Evolutionary conservation across 179 eudicot species (phyloP).

Genomic region (Camellia oleifera): DNA sequence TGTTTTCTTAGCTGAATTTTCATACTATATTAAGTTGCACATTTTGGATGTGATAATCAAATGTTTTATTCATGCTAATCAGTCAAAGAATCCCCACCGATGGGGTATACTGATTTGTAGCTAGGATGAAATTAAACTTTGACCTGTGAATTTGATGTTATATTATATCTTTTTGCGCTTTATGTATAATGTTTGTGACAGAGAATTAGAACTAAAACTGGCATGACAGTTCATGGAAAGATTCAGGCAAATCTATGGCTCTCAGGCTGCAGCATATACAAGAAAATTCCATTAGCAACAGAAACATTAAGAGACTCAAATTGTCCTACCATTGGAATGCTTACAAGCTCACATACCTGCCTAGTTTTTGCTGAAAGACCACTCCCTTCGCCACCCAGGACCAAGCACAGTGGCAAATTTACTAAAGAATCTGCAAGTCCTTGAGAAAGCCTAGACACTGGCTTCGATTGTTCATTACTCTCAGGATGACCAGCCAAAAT

Average conservation of each 20-base stretch:
- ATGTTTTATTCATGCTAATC: too few species aligned
- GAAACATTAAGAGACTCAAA: conserved; percentile 90
- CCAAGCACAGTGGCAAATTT: conserved; percentile 54
- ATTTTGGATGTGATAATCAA: too few species aligned
- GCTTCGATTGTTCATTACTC: conserved; percentile 20
- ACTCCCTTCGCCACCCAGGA: conserved; percentile 79
- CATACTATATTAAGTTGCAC: too few species aligned
- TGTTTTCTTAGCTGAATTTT: too few species aligned
- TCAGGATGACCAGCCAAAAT: conserved; percentile 85
- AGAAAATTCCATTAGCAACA: conserved; percentile 89
- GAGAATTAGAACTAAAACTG: neutral
- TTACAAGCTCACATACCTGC: conserved; percentile 53
- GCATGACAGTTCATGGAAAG: neutral
- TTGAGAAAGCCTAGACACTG: conserved; percentile 45
- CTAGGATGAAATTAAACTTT: too few species aligned
- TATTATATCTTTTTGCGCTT: too few species aligned
- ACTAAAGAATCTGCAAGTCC: conserved; percentile 49
- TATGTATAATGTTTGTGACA: too few species aligned
- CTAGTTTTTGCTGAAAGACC: conserved; percentile 64
- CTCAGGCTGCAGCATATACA: conserved; percentile 64
- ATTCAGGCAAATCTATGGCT: conserved; percentile 5
- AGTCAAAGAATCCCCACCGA: too few species aligned
- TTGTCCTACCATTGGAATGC: conserved; percentile 74
- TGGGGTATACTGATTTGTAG: too few species aligned
- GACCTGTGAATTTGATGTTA: too few species aligned